Evolutionary conservation across 768 basidiomycete genomes (phyloP).

Genomic region (Russula vinacea): DNA sequence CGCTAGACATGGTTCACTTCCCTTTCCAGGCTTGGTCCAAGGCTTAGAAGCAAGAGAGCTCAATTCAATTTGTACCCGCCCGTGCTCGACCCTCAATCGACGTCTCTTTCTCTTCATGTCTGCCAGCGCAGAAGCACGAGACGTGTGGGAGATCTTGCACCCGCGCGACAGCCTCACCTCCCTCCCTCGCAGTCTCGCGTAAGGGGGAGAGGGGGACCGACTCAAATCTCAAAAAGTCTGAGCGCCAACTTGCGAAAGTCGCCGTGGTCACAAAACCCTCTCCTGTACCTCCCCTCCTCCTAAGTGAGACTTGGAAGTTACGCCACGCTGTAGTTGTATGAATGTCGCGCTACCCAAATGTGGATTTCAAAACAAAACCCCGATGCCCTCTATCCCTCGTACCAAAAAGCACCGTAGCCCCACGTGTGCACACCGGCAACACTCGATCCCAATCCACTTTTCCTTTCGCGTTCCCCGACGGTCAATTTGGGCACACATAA

Average conservation of each 20-base stretch:
- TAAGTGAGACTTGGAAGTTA: background rate
- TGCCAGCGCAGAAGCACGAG: background rate
- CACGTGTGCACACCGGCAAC: background rate
- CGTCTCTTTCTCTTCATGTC: background rate
- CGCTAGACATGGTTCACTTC: background rate
- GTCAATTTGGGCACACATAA: background rate
- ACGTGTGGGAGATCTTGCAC: background rate
- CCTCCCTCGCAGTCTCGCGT: no score
- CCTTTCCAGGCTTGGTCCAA: background rate
- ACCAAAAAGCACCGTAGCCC: background rate
- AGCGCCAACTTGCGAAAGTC: background rate
- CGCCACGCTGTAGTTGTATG: background rate
- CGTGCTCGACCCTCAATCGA: background rate
- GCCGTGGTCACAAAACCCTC: background rate
- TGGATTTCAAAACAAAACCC: background rate
- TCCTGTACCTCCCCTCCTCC: background rate
- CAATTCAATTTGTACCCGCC: background rate
- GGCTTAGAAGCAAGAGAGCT: background rate
- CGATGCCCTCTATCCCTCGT: background rate
- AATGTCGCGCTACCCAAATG: background rate
- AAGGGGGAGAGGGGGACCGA: no score
- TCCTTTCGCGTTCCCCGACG: background rate
- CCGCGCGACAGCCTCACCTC: background rate
- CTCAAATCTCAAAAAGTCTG: no score
- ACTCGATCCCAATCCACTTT: background rate